Percentiles rank a stretch among this genome's conserved stretches.
These are phyloP conservation scores for Rhizoclosmatium globosum DNA, from an alignment of 192 early-diverging fungal genomes.

Conservation along the genomic window DNA sequence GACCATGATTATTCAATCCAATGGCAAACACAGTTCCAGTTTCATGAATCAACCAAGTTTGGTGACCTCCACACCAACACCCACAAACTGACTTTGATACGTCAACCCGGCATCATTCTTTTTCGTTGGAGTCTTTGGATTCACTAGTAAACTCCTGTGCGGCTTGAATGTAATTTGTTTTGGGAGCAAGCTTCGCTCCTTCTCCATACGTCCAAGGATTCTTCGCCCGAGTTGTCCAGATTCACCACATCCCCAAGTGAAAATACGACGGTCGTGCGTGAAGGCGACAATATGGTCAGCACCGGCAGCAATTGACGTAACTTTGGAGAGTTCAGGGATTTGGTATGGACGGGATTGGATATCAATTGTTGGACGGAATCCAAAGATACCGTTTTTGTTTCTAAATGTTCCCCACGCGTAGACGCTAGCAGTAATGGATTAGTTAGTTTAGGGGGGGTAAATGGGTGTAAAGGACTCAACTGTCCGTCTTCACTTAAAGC, in stretches of 20 bases:
- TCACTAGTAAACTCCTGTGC: slow-evolving; percentile 50
- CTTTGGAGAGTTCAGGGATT: slow-evolving; percentile 66
- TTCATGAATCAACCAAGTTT: slow-evolving; percentile 81
- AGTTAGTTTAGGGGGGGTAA: slow-evolving; percentile 9
- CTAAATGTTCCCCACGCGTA: slow-evolving; percentile 92
- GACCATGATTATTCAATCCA: slow-evolving; percentile 92
- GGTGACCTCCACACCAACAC: slow-evolving; percentile 83
- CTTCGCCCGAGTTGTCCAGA: slow-evolving; percentile 90
- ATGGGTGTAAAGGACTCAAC: slow-evolving; percentile 25
- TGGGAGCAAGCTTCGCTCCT: slow-evolving; percentile 53
- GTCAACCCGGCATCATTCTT: slow-evolving; percentile 4
- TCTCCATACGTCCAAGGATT: slow-evolving; percentile 68
- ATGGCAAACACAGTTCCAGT: slow-evolving; percentile 75
- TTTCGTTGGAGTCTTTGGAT: slow-evolving; percentile 57
- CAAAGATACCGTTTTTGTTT: slow-evolving; percentile 81
- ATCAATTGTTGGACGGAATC: slow-evolving; percentile 72
- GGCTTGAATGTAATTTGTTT: slow-evolving; percentile 65
- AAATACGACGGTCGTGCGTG: slow-evolving; percentile 73
- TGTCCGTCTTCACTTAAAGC: slow-evolving; percentile 78
- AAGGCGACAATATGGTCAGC: slow-evolving; percentile 87
- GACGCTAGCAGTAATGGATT: slow-evolving; percentile 52
- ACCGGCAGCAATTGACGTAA: slow-evolving; percentile 84
- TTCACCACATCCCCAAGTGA: slow-evolving; percentile 90
- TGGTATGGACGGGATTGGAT: slow-evolving; percentile 69
- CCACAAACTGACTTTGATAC: slow-evolving; percentile 58